A percentile compares a stretch with the other conserved stretches of the same genome.
Conservation (phyloP, 371 early-diverging fungal species). For the Mortierella sp. region DNA sequence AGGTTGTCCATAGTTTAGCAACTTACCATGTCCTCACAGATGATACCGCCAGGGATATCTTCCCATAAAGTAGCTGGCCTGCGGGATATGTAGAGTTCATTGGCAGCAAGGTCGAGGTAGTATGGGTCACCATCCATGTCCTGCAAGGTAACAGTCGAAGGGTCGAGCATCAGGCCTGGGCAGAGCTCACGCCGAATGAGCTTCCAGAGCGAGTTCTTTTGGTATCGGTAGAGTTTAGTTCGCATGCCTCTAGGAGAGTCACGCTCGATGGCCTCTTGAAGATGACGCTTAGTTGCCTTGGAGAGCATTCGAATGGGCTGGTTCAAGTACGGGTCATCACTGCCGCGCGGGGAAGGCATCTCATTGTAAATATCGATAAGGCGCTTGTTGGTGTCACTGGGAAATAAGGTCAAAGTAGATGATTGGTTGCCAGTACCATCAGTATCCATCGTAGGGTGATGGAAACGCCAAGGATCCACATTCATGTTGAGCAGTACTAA, state of each 20-base stretch:
- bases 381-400: conserved; percentile 17
- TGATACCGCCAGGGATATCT: conserved; percentile 75
- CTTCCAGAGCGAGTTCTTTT: conserved; percentile 76
- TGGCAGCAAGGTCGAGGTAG: conserved; percentile 55
- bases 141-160: conserved; percentile 53
- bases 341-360: conserved; percentile 59
- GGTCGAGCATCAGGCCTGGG: conserved; percentile 62
- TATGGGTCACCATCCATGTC: conserved; percentile 60
- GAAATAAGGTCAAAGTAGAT: conserved; percentile 3
- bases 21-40: conserved; percentile 83
- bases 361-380: conserved; percentile 61
- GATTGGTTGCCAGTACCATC: background rate
- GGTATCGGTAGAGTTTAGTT: conserved; percentile 69
- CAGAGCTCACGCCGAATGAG: conserved; percentile 73
- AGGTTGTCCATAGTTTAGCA: background rate
- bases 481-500: conserved; percentile 43
- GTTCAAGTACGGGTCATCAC: conserved; percentile 23
- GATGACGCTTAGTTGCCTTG: background rate
- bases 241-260: conserved; percentile 67
- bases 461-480: conserved; percentile 26
- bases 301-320: conserved; percentile 24
- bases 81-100: conserved; percentile 31
- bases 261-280: conserved; percentile 4
- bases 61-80: conserved; percentile 49
- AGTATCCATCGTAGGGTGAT: background rate